Conservation (phyloP, 805 yeast species). For the Pichia occidentalis region DNA sequence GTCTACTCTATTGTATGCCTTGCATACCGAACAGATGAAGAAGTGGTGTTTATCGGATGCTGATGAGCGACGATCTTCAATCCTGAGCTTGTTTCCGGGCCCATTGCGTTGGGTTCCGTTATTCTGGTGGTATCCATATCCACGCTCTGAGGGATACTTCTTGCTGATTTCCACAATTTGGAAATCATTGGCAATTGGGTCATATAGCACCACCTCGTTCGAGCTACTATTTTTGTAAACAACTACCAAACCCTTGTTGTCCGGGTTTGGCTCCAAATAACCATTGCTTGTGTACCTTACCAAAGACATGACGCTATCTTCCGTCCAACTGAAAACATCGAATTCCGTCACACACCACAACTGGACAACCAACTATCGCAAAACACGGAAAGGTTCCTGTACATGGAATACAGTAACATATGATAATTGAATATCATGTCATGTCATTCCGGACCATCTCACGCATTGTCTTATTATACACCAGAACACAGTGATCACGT, state of each 20-base stretch:
- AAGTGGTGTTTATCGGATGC: no score
- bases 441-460: no score
- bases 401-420: no score
- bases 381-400: no score
- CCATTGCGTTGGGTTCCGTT: constrained; percentile 1
- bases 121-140: background rate
- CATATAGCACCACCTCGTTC: constrained; percentile 27
- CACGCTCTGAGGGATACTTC: background rate
- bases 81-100: no score
- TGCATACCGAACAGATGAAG: constrained; percentile 27
- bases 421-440: no score
- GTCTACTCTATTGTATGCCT: constrained; percentile 14
- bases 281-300: constrained; percentile 15
- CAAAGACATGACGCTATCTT: constrained; percentile 14
- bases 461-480: no score
- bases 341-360: no score
- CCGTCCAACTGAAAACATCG: no score
- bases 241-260: constrained; percentile 6
- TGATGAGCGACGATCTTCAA: no score
- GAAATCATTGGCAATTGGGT: constrained; percentile 23
- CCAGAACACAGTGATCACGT: no score
- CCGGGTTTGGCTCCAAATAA: constrained; percentile 1
- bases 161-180: constrained; percentile 19
- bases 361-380: no score
- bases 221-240: constrained; percentile 19